These are phyloP conservation scores for Barbarea vulgaris DNA, from an alignment of 345 rosid species.

Conservation along the genomic window DNA sequence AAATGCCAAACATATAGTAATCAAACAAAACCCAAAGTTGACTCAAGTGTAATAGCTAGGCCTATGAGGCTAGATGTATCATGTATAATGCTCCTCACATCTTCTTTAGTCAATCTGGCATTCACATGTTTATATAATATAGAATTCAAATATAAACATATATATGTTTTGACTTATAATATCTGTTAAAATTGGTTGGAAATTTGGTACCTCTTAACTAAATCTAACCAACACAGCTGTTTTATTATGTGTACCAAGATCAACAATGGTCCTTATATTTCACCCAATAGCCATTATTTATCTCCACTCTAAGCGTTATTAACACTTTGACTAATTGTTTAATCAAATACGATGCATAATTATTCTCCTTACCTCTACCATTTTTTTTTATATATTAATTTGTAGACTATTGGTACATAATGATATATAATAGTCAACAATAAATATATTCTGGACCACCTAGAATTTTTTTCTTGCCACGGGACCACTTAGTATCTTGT, in stretches of 20 bases:
- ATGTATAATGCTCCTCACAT: constrained; percentile 2
- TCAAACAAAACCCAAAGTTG: neutral
- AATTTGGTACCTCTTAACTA: neutral
- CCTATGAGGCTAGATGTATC: constrained; percentile 28
- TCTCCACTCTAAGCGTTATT: neutral
- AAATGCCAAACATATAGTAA: constrained; percentile 1
- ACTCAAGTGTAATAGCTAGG: constrained; percentile 22
- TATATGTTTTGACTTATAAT: neutral
- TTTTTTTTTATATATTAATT: neutral
- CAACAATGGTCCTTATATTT: constrained; percentile 9
- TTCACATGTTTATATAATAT: constrained; percentile 27
- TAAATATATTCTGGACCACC: constrained; percentile 19
- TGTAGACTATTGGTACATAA: neutral
- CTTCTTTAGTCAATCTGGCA: constrained; percentile 26
- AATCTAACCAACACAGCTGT: neutral
- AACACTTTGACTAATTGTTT: neutral
- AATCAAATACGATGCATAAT: constrained; percentile 18
- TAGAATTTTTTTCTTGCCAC: neutral
- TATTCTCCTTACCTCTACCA: neutral
- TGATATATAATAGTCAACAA: neutral
- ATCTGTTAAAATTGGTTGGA: neutral
- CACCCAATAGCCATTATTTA: neutral
- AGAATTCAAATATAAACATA: neutral
- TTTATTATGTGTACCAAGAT: too few species aligned
- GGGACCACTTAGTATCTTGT: constrained; percentile 14